Conservation (phyloP, 202 grass and related monocot genomes). For the Schoenoplectus tabernaemontani region DNA sequence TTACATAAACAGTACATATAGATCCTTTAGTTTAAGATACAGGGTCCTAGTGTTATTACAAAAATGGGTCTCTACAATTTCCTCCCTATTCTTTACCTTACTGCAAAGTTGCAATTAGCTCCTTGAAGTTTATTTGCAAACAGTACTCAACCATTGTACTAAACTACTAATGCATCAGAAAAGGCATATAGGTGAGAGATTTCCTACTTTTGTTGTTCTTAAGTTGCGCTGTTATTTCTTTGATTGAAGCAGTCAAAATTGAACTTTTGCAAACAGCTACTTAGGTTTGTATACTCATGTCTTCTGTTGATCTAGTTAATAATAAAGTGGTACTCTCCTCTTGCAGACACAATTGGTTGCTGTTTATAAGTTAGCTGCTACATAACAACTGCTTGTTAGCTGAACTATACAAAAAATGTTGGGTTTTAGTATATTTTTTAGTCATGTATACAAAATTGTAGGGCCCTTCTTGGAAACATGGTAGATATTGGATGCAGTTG, state of each 20-base stretch:
- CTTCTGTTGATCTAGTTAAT: constrained; percentile 1
- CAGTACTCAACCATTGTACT: not conserved
- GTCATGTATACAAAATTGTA: not conserved
- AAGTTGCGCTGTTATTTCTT: not conserved
- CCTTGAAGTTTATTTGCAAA: too few relatives aligned
- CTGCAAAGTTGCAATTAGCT: not conserved
- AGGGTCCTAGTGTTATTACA: not conserved
- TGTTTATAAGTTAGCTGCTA: not conserved
- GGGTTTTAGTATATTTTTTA: too few relatives aligned
- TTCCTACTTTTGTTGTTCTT: not conserved
- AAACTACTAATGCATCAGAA: not conserved
- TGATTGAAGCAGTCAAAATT: not conserved
- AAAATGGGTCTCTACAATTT: not conserved
- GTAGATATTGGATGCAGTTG: not conserved
- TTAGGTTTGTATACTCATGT: not conserved
- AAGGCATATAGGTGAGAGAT: not conserved
- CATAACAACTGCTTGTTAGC: not conserved
- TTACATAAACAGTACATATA: not conserved
- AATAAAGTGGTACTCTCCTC: not conserved
- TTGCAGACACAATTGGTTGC: not conserved
- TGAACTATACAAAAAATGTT: not conserved
- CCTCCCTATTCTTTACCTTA: not conserved
- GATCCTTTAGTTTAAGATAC: not conserved
- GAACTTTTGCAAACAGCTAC: not conserved
- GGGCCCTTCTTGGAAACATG: not conserved